phyloP scores from a whole-genome alignment of 768 basidiomycete species.

The Boletus vinaceobasis region DNA sequence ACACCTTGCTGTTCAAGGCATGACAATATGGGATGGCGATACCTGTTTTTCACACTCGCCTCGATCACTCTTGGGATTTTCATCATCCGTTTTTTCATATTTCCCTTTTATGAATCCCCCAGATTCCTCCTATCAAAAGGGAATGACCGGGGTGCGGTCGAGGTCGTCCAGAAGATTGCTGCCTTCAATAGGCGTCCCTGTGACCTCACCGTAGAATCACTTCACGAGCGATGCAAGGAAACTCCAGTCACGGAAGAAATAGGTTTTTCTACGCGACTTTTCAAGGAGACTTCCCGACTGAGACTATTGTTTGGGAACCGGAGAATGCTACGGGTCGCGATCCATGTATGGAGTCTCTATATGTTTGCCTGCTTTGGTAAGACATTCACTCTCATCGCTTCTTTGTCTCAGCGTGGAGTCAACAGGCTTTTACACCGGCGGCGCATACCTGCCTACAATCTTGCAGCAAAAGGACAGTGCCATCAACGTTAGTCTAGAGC shows the following conservation, averaged over 20 bases:
- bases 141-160: slow-evolving; percentile 11
- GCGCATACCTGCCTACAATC: slow-evolving; percentile 9
- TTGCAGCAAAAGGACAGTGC: slow-evolving; percentile 12
- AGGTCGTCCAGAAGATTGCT: slow-evolving; percentile 14
- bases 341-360: slow-evolving; percentile 14
- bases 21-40: slow-evolving; percentile 18
- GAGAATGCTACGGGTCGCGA: slow-evolving; percentile 9
- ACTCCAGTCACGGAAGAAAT: background rate
- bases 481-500: background rate
- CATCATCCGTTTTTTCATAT: slow-evolving; percentile 14
- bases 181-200: slow-evolving; percentile 9
- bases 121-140: slow-evolving; percentile 14
- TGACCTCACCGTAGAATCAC: slow-evolving; percentile 14
- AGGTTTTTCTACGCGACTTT: background rate
- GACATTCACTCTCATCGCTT: background rate
- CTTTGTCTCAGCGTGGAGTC: background rate
- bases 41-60: too few relatives aligned
- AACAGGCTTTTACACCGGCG: slow-evolving; percentile 2
- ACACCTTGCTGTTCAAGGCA: slow-evolving; percentile 15
- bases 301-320: slow-evolving; percentile 14
- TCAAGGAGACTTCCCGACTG: slow-evolving; percentile 10
- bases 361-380: slow-evolving; percentile 8
- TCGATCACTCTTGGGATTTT: slow-evolving; percentile 2
- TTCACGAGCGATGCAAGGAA: slow-evolving; percentile 5
- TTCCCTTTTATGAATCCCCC: slow-evolving; percentile 16